Evolutionary conservation across 345 rosid genomes (phyloP), one percentile per base, ranked within the genome.

Genomic region (Pistacia atlantica): DNA sequence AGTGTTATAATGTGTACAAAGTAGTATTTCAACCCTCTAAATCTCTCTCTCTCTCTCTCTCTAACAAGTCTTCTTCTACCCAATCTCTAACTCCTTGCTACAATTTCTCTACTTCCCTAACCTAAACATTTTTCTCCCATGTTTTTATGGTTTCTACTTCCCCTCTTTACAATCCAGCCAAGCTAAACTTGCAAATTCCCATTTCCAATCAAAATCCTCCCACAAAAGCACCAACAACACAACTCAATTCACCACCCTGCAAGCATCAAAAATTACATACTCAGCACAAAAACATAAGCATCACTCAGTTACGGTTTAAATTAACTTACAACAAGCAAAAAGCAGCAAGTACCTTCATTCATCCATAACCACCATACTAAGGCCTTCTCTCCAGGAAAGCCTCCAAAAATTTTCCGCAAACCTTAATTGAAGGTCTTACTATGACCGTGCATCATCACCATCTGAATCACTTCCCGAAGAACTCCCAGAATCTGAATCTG

Each of bases 381-480:
- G 49, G 22, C 69, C 28, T 35, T 2, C 52, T 22, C 49, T 56
- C 57, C 63, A n/a, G 63, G 73, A 70, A 37, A 61, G 75, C 73
- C 54, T 52, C 8, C 31, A 35, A 38, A 68, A 37, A 58, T 25
- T 17, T 66, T 66, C 62, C 28, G 38, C n/a, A 5, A 25, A 58
- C 42, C 75, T 42, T 67, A 28, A 59, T 58, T 31, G 13, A 52
- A 54, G 22, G 8, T 4, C 49, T 42, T 42, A 22, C 59, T 77
- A 83, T 6, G 83, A 83, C 59, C 79, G 60, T 0, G 83, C 86
- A 71, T 83, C 81, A 55, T 80, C 83, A 3, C 72, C 81, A 66
- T 83, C 86, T 0, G 86, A 77, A 25, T 83, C 86, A 75, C 86
- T 83, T 18, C 86, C 86, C 14, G 86, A 83, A 17, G 86, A 83